Evolutionary conservation across 1,284 basidiomycete genomes (phyloP), one percentile per base, ranked within the genome.

Genomic region (Macrocystidia cucumis): DNA sequence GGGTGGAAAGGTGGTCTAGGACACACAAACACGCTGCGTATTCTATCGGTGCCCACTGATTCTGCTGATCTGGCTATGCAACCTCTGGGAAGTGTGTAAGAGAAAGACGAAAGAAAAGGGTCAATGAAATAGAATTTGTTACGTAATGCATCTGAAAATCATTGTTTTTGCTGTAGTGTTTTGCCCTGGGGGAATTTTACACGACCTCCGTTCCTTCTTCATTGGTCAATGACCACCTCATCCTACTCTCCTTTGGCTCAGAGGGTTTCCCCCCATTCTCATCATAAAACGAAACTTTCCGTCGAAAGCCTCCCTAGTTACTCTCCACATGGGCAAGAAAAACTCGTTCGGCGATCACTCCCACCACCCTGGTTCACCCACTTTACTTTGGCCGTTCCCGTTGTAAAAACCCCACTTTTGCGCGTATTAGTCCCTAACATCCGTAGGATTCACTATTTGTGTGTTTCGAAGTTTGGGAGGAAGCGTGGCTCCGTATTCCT

Each of bases 1-100:
- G 96, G 96, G 33, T 99, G 95, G 95, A 93, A 95, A 67, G 91
- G 91, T 36, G 95, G 96, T 46, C 77, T 95, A 39, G 93, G 93
- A 29, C 90, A 96, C 69, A 90, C 85, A 43, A 89, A 89, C 67
- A 89, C 86, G 13, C 65, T 89, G 40, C 80, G 85, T 39, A 71
- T 89, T 41, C 58, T 89, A 48, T 74, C 74, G 37, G 91, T 93
- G 32, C 91, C 91, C n/a, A 88, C 85, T 29, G 87, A 92, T 54
- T 50, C 66, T 34, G 82, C 85, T 37, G 90, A 95, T 61, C 67
- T 95, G 40, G 80, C 85, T 59, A 56, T 85, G 60, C 82, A 88
- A 60, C 71, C 81, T 34, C 62, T 89, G 39, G 67, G 67, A 3
- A 54, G 61, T 17, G 38, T 44, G 24, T 62, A 46, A n/a, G n/a